A percentile compares a stretch with the other conserved stretches of the same genome.
Evolutionary conservation across 2,329 filamentous ascomycete genomes (phyloP).

Genomic region (Trichoderma sp.): DNA sequence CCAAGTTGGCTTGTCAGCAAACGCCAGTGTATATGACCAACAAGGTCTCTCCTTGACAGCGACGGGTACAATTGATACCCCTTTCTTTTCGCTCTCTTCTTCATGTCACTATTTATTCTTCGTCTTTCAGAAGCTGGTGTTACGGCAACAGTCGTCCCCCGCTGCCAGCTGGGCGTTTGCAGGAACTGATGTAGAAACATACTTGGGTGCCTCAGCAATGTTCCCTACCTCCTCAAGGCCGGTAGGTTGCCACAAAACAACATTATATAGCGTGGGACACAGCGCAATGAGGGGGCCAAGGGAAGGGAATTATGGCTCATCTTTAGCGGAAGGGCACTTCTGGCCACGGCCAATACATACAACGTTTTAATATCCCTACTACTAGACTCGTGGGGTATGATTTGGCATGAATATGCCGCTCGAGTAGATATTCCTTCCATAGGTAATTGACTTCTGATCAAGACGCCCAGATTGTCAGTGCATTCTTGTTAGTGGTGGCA

Average conservation of each 20-base stretch:
- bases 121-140: too few species aligned
- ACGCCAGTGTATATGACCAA: too few species aligned
- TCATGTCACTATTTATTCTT: neutral
- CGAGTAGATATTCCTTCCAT: neutral
- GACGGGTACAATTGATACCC: neutral
- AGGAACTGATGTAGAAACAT: slow-evolving; percentile 13
- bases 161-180: slow-evolving; percentile 14
- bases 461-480: too few species aligned
- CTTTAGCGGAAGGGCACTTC: neutral
- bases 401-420: too few species aligned
- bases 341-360: neutral
- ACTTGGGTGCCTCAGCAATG: neutral
- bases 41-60: neutral
- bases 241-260: neutral
- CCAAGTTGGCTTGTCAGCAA: too few species aligned
- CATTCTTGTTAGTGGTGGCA: too few species aligned
- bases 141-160: neutral
- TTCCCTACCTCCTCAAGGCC: neutral
- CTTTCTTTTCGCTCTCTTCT: neutral
- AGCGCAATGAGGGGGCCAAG: neutral
- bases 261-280: slow-evolving; percentile 1
- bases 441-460: too few species aligned
- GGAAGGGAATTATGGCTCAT: neutral
- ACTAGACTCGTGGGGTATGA: neutral
- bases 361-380: neutral